These are phyloP conservation scores for Leishmania guyanensis DNA, from an alignment of 208 protist genomes.

Conservation along the genomic window DNA sequence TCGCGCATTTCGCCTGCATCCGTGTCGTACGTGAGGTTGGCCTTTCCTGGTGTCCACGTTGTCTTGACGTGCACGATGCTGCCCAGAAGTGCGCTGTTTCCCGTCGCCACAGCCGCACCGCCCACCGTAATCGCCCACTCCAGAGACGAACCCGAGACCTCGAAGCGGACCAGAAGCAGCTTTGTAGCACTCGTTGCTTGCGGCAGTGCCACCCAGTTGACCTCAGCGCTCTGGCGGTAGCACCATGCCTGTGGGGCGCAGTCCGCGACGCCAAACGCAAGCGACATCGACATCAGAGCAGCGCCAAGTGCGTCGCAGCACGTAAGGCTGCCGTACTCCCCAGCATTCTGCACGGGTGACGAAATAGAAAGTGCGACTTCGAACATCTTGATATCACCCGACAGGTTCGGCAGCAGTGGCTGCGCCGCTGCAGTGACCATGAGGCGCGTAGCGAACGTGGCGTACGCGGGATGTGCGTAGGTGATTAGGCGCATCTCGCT, in stretches of 20 bases:
- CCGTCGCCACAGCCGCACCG: slow-evolving; percentile 21
- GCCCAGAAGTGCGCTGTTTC: slow-evolving; percentile 27
- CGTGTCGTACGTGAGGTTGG: slow-evolving; percentile 51
- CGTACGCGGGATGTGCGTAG: slow-evolving; percentile 47
- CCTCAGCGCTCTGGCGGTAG: slow-evolving; percentile 40
- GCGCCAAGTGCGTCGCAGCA: slow-evolving; percentile 52
- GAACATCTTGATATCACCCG: slow-evolving; percentile 53
- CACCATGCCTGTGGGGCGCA: slow-evolving; percentile 37
- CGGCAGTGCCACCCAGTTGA: slow-evolving; percentile 35
- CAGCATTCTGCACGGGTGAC: slow-evolving; percentile 21
- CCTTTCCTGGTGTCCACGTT: slow-evolving; percentile 42
- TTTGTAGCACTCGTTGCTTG: slow-evolving; percentile 20
- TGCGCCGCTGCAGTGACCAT: slow-evolving; percentile 43
- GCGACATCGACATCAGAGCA: slow-evolving; percentile 34
- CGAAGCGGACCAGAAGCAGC: slow-evolving; percentile 26
- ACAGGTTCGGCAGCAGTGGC: slow-evolving; percentile 55
- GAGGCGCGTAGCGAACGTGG: slow-evolving; percentile 37
- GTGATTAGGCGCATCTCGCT: slow-evolving; percentile 65
- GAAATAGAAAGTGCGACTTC: slow-evolving; percentile 36
- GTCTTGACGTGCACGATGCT: slow-evolving; percentile 56
- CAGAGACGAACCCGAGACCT: slow-evolving; percentile 26
- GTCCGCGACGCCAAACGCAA: slow-evolving; percentile 55
- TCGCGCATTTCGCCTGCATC: slow-evolving; percentile 49
- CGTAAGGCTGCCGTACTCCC: slow-evolving; percentile 53
- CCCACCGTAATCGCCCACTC: slow-evolving; percentile 34